A percentile compares a stretch with the other conserved stretches of the same genome.
Evolutionary conservation across 2,329 filamentous ascomycete genomes (phyloP).

Genomic region (Neoscytalidium dimidiatum): DNA sequence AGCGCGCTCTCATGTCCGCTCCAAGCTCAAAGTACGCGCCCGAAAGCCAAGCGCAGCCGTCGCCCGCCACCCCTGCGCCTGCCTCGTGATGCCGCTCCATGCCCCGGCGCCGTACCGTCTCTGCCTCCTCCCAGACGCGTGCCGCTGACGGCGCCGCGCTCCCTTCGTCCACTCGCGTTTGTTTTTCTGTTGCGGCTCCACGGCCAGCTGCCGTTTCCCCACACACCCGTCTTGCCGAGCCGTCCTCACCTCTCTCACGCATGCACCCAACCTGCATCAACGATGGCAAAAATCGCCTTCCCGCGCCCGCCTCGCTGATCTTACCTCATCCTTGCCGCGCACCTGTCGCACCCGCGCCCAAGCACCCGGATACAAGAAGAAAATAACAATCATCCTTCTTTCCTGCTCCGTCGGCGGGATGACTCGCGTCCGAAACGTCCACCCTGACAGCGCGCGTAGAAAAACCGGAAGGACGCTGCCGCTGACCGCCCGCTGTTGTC

Average conservation of each 20-base stretch:
- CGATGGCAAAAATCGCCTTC: not conserved
- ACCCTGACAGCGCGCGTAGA: not conserved
- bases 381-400: not conserved
- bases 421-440: not conserved
- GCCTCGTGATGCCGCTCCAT: not conserved
- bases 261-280: not conserved
- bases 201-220: constrained; percentile 2
- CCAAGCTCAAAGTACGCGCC: not conserved
- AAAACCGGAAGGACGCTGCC: constrained; percentile 1
- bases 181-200: constrained; percentile 1
- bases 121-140: too few relatives aligned
- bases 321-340: constrained; percentile 2
- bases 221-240: not conserved
- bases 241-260: not conserved
- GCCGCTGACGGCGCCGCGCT: too few relatives aligned
- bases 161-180: not conserved
- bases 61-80: not conserved
- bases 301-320: not conserved
- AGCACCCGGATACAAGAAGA: not conserved
- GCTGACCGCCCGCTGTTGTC: not conserved
- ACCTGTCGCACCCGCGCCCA: not conserved
- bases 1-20: not conserved
- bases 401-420: not conserved
- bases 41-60: not conserved
- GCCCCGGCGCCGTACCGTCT: too few relatives aligned